Base-by-base conservation (phyloP, 805 yeast species). In the Ascoidea asiatica region DNA sequence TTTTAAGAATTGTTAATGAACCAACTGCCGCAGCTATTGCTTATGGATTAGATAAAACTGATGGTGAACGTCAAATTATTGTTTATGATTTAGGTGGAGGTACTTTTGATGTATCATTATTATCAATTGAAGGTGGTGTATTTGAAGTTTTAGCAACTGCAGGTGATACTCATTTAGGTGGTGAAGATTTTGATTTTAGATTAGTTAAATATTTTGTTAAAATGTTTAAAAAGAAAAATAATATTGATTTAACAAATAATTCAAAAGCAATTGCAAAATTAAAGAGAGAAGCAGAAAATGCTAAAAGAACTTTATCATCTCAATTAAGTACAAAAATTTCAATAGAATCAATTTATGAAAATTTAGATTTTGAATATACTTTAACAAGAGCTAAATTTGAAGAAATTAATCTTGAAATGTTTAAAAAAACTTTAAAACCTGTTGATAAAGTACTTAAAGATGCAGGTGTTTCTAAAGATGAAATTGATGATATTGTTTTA, bases 11-110 rank as follows among this genome's bases (percentile, higher is more conserved):
- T 55, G 90, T 85, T 51, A 85, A 85, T 63, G 95, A 85, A 72
- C 95, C 95, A 57, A 88, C 97, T 48, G 97, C 97, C 41, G 97
- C 97, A 54, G 97, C 97, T 45, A 86, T 88, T 66, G 97, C 97
- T 52, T 88, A 88, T 67, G 97, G 97, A 61, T 72, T 89, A 55
- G 95, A 86, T 64, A 73, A 63, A 42, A 79, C 77, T 50, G 81
- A 79, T 37, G 82, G 76, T 52, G 97, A 88, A 67, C 84, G 83
- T 58, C 89, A 88, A 66, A 86, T 88, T 53, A 78, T 88, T 59
- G 94, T 88, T 46, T 88, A 85, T 64, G 97, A 88, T 67, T 75
- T 88, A 57, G 97, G 97, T 75, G 97, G 97, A 67, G 97, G 97
- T 74, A 88, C 97, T 53, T 88, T 86, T 54, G 95, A 86, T 78